Evolutionary conservation across 164 flowering plant genomes (phyloP), one percentile per base, ranked within the genome.

Genomic region (Taxillus chinensis): DNA sequence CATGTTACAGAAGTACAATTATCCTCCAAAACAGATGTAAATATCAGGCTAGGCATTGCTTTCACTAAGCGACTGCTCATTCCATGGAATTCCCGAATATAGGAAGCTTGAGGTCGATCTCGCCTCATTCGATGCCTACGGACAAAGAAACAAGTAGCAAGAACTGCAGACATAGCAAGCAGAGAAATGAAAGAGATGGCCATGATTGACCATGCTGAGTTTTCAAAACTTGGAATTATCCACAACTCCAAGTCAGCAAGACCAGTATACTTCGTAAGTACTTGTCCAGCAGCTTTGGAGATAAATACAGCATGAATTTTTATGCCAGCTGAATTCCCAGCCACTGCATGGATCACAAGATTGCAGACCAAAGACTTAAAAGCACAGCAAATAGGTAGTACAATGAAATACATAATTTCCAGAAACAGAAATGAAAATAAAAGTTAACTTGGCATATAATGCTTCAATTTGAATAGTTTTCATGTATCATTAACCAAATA

Each of bases 181-280:
- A 87, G 71, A 48, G 92, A 89, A 65, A 95, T 86, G 70, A 95
- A 95, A 45, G 96, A 83, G 60, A 85, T 83, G 10, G 96, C 96
- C 96, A 89, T 85, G 55, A 95, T 91, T 3, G 97, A 87, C 97
- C 97, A 93, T 60, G 99, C 92, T n/a, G 99, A 84, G 68, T 83
- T 82, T 64, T 83, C 95, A 73, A 80, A 81, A 62, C 81, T 79
- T 12, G 96, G 87, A 51, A 84, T 69, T 45, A 95, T 73, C 96
- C 96, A 89, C 37, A 89, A 16, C 64, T 83, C 83, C 69, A 76
- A 45, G 52, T 73, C 72, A 37, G 78, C 14, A 48, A 53, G 27
- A 40, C 86, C 91, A 57, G 79, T 86, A 75, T 81, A 86, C 39
- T 70, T 79, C 49, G 58, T 73, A 13, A 95, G 79, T 53, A 41